Evolutionary conservation across 257 asterid species (phyloP).

Genomic region (Salvia rosmarinus): DNA sequence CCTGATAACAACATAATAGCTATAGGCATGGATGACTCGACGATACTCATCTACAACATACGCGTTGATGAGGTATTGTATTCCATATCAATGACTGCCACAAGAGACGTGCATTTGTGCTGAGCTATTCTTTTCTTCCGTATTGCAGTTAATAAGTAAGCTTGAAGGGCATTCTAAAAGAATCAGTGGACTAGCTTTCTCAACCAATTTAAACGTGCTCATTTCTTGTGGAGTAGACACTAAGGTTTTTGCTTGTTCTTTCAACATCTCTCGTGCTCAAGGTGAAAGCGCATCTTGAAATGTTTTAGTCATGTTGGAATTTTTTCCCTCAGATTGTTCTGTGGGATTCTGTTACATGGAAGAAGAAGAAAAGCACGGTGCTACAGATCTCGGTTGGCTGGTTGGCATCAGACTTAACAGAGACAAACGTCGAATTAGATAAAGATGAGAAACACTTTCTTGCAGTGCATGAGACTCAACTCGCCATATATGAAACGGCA

Average conservation of each 20-base stretch:
- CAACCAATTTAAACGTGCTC: constrained; percentile 49
- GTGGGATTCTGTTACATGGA: constrained; percentile 72
- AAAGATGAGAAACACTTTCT: constrained; percentile 65
- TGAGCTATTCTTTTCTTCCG: background rate
- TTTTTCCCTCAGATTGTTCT: constrained; percentile 52
- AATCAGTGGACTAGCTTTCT: constrained; percentile 68
- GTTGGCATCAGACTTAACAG: constrained; percentile 53
- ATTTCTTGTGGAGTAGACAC: constrained; percentile 65
- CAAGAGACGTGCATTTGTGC: background rate
- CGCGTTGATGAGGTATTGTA: constrained; percentile 56
- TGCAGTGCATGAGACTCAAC: constrained; percentile 77
- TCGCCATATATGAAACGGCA: constrained; percentile 63
- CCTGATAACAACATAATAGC: constrained; percentile 70
- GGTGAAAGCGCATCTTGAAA: background rate
- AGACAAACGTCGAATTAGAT: constrained; percentile 59
- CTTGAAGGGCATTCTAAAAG: constrained; percentile 68
- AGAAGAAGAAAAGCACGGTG: constrained; percentile 52
- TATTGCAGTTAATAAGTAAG: constrained; percentile 51
- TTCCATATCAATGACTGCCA: background rate
- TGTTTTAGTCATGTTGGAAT: background rate
- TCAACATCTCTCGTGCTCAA: background rate
- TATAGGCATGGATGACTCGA: constrained; percentile 70
- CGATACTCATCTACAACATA: constrained; percentile 62
- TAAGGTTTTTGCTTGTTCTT: constrained; percentile 46
- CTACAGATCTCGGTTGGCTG: constrained; percentile 58